Conservation (phyloP, 176 grass and related monocot genomes). For the Avena insularis region DNA sequence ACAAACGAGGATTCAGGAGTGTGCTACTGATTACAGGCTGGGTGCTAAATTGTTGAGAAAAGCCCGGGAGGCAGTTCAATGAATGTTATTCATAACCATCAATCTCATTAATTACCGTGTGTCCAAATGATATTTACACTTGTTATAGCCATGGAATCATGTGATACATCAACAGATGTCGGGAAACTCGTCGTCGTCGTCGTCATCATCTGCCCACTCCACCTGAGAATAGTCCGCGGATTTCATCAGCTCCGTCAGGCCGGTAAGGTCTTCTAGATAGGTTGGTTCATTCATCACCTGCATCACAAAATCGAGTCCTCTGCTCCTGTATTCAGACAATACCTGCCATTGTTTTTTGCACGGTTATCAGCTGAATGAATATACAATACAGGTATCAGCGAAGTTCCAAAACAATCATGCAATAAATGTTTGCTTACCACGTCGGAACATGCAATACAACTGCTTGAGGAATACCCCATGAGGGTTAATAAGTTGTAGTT, state of each 20-base stretch:
- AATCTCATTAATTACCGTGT: background rate
- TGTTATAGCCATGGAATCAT: conserved; percentile 2
- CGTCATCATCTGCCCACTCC: conserved; percentile 78
- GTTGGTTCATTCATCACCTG: conserved; percentile 93
- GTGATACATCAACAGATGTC: conserved; percentile 40
- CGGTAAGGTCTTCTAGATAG: conserved; percentile 89
- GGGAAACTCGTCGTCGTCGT: conserved; percentile 43
- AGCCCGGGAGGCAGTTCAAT: background rate
- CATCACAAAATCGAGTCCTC: conserved; percentile 87
- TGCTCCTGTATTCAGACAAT: conserved; percentile 72
- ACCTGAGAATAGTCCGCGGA: conserved; percentile 54
- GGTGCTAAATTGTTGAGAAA: background rate
- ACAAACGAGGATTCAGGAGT: background rate
- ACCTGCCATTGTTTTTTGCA: conserved; percentile 56
- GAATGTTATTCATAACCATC: background rate
- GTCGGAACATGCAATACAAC: conserved; percentile 85
- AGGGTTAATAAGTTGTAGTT: conserved; percentile 83
- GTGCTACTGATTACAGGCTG: background rate
- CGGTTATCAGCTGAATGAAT: background rate
- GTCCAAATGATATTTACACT: conserved; percentile 27
- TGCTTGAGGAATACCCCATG: conserved; percentile 80
- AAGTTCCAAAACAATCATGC: conserved; percentile 14
- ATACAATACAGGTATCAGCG: background rate
- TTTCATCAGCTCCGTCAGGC: conserved; percentile 86
- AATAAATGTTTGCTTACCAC: conserved; percentile 59